Base-by-base conservation (phyloP, 495 filamentous ascomycete species). In the Aspergillus baeticus region DNA sequence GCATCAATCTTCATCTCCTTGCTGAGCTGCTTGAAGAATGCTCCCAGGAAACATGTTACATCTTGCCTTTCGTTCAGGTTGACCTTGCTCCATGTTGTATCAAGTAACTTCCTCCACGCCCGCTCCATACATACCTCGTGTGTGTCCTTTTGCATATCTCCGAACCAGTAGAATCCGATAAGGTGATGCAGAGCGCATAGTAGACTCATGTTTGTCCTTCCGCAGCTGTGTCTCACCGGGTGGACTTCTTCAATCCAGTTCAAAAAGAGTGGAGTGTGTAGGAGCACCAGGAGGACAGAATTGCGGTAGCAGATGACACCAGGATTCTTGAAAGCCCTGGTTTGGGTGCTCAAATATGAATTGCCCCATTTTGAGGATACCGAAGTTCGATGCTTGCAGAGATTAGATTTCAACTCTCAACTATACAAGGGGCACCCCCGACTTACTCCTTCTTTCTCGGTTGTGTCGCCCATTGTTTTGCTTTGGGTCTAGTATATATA, bases 291-390 rank as follows among this genome's bases (percentile, higher is more conserved):
- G 11, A 79, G 55, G 13, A 68, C 59, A 26, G 61, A 65, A 58
- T 79, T 75, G 14, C 75, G 66, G 62, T 80, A 81, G 62, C 78
- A 80, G 17, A 71, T 49, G 18, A 49, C 22, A 1, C 55, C 35
- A 0, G 8, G 15, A 35, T 68, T 64, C 15, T 29, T 21, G 21
- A 65, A 54, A 8, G 54, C 55, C 13, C 11, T 26, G 26, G 17
- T 33, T 7, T 51, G 29, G n/a, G 5, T 47, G 39, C n/a, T 39
- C 15, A 17, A 4, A 17, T 51, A 43, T 21, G 5, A 10, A 2
- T 14, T 0, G 21, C 21, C 35, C 45, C 45, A 52, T 13, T 41
- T 22, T 10, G 39, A 36, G 8, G 33, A 33, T 13, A 38, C 31
- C n/a, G 17, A 7, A 11, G n/a, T 33, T 39, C 21, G 46, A 36